phyloP scores from a whole-genome alignment of 768 basidiomycete species.

The Erythrobasidium yunnanense region DNA sequence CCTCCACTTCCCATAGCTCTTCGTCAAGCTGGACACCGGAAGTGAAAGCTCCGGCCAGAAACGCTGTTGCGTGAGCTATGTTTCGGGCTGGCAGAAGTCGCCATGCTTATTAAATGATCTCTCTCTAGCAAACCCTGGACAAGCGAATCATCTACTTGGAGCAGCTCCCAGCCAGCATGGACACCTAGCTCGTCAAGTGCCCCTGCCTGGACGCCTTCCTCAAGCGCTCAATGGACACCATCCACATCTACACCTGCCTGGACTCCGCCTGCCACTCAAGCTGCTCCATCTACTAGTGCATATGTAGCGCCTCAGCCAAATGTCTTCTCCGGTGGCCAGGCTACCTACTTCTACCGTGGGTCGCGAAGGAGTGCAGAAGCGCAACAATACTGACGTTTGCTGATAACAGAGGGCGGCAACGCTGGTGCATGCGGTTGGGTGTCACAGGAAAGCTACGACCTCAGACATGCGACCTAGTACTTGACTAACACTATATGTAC shows the following conservation, averaged over 20 bases:
- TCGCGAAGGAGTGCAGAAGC: background rate
- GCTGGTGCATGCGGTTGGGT: conserved; percentile 51
- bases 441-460: too few species aligned
- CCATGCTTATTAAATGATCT: too few species aligned
- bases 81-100: too few species aligned
- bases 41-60: too few species aligned
- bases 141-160: background rate
- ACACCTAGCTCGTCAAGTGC: conserved; percentile 5
- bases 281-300: background rate
- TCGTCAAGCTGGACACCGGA: too few species aligned
- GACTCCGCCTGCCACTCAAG: too few species aligned
- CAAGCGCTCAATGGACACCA: conserved; percentile 7
- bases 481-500: too few species aligned
- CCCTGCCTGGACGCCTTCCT: conserved; percentile 14
- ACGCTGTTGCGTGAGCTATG: too few species aligned
- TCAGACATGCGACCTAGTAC: too few species aligned
- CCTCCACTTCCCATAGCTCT: too few species aligned
- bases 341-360: background rate
- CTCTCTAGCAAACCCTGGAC: too few species aligned
- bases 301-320: background rate
- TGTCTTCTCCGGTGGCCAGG: background rate
- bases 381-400: background rate
- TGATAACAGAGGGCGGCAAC: conserved; percentile 9
- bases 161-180: background rate
- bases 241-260: background rate